phyloP scores from a whole-genome alignment of 495 filamentous ascomycete species.

The Terfezia claveryi region DNA sequence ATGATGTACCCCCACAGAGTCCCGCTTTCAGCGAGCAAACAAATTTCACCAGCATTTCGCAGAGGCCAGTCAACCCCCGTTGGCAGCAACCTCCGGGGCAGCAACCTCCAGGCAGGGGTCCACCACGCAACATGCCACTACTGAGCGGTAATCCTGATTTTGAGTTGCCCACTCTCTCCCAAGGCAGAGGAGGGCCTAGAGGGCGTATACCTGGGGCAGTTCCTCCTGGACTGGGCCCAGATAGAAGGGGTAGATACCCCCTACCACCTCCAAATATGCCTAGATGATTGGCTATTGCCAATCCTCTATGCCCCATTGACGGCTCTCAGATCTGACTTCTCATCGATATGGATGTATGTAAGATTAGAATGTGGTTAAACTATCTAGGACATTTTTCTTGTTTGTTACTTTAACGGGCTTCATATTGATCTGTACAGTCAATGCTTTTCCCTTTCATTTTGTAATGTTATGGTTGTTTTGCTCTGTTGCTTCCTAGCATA shows the following conservation, averaged over 20 bases:
- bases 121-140: slow-evolving; percentile 23
- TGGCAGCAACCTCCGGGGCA: slow-evolving; percentile 31
- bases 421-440: too few relatives aligned
- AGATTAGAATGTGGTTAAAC: too few relatives aligned
- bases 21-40: slow-evolving; percentile 40
- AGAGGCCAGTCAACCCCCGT: slow-evolving; percentile 66
- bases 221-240: neutral
- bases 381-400: too few relatives aligned
- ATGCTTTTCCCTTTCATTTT: too few relatives aligned
- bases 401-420: too few relatives aligned
- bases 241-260: neutral
- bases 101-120: slow-evolving; percentile 6
- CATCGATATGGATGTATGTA: too few relatives aligned
- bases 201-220: neutral
- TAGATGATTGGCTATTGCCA: neutral
- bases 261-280: neutral
- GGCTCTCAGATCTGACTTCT: too few relatives aligned
- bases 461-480: too few relatives aligned
- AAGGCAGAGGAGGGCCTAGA: slow-evolving; percentile 7
- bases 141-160: slow-evolving; percentile 58
- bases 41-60: slow-evolving; percentile 66
- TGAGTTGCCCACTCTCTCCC: slow-evolving; percentile 27
- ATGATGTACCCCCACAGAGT: neutral
- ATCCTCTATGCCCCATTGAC: too few relatives aligned
- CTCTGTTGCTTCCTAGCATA: too few relatives aligned